phyloP scores from a whole-genome alignment of 179 eudicot species.

The Silene vulgaris region DNA sequence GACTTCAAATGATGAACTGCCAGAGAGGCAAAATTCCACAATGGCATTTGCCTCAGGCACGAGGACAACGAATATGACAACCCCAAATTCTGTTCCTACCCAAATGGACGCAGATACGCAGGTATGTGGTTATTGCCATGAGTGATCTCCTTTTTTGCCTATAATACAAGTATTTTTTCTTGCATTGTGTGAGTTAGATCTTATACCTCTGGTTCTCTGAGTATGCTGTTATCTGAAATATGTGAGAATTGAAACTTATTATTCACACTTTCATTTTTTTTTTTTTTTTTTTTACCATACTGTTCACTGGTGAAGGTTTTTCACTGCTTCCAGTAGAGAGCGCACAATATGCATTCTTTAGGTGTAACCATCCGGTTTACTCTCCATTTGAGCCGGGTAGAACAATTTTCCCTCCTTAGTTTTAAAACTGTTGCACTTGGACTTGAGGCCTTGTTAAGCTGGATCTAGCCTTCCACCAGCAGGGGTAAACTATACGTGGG shows the following conservation, averaged over 20 bases:
- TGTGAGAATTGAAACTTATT: background rate
- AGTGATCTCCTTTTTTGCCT: constrained; percentile 10
- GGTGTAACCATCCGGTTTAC: background rate
- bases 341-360: background rate
- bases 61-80: constrained; percentile 27
- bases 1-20: constrained; percentile 40
- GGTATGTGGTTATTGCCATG: constrained; percentile 30
- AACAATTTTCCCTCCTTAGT: background rate
- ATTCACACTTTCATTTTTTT: background rate
- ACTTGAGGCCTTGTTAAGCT: background rate
- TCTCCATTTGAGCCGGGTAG: background rate
- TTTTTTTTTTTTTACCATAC: background rate
- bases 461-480: background rate
- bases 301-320: background rate
- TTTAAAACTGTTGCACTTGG: background rate
- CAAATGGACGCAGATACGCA: constrained; percentile 39
- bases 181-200: background rate
- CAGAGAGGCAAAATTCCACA: constrained; percentile 53
- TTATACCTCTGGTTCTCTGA: background rate
- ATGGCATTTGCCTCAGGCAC: constrained; percentile 32
- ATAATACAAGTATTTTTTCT: too few relatives aligned
- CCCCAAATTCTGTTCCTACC: constrained; percentile 36
- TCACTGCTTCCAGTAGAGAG: constrained; percentile 1
- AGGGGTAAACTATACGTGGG: background rate
- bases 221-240: background rate